These are phyloP conservation scores for Pseudohalonectria lignicola DNA, from an alignment of 2,329 filamentous ascomycete species.

Conservation along the genomic window DNA sequence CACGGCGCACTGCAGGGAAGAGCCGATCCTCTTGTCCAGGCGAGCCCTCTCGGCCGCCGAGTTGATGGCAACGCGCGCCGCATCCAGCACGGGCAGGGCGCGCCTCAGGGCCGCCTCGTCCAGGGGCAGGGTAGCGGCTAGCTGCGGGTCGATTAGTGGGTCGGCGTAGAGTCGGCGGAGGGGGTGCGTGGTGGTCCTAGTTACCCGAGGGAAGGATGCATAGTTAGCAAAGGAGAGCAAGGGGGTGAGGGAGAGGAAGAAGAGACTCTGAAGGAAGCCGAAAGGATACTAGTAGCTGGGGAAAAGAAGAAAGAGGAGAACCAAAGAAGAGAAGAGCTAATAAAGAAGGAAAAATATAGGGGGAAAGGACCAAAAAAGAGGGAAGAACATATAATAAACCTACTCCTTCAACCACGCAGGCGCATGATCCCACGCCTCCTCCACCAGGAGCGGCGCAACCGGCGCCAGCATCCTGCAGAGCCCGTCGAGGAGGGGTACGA, in stretches of 20 bases:
- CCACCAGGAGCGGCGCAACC: constrained; percentile 71
- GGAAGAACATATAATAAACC: too few relatives aligned
- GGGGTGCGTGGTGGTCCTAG: constrained; percentile 24
- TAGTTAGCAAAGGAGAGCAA: constrained; percentile 2
- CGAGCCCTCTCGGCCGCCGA: constrained; percentile 63
- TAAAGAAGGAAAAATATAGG: too few relatives aligned
- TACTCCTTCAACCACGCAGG: constrained; percentile 49
- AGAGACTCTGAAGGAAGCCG: too few relatives aligned
- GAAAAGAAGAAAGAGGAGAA: too few relatives aligned
- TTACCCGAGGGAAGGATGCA: background rate
- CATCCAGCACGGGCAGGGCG: constrained; percentile 36
- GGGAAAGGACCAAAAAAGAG: too few relatives aligned
- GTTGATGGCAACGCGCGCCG: constrained; percentile 59
- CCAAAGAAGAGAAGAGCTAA: too few relatives aligned
- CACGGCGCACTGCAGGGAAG: constrained; percentile 69
- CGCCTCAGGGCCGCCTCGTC: constrained; percentile 27
- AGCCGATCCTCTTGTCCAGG: constrained; percentile 60
- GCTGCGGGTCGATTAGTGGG: constrained; percentile 25
- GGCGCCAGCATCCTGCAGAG: constrained; percentile 72
- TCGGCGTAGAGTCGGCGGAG: constrained; percentile 34
- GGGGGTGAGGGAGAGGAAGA: background rate
- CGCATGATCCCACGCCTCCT: constrained; percentile 76
- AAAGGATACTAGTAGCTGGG: too few relatives aligned
- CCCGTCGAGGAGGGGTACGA: constrained; percentile 58
- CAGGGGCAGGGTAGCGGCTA: constrained; percentile 29